Base-by-base conservation (phyloP, 2,329 filamentous ascomycete species). In the Alternaria hordeiaustralica region DNA sequence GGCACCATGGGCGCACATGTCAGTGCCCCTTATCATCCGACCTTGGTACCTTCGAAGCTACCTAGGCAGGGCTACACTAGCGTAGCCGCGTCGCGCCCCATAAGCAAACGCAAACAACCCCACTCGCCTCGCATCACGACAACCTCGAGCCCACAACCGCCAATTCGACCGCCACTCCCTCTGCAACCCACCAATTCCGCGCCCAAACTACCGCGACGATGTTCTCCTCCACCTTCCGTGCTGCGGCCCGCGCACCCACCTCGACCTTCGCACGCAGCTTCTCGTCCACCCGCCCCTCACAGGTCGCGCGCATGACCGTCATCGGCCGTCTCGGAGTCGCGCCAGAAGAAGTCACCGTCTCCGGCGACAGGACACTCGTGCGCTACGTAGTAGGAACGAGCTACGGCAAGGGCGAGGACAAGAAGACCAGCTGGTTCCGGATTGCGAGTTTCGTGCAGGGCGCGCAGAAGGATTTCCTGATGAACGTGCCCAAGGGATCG, bases 361-460 rank as follows among this genome's bases (percentile, higher is more conserved):
- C 84, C 56, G 93, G 93, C 62, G 94, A 94, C 65, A 86, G 86
- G 67, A 92, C 96, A 68, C 75, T 97, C 62, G 78, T 98, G 75
- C 88, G 87, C 73, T 98, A 97, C 79, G 83, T 89, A 5, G 84
- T 99, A 66, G 94, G 88, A 55, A 92, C 89, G 74, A 89, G 84
- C 79, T 80, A 79, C 63, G 93, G 93, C 13, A 82, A 85, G 65
- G 84, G 82, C 69, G 92, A 95, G 12, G 91, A 95, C 15, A 86
- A 88, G 76, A 87, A 89, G 78, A 92, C 91, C 28, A 96, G 90
- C 85, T 98, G 92, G 92, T 98, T 96, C 86, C 87, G 86, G 61
- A 85, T 98, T 59, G 85, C 89, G 33, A 89, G 86, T 82, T 98
- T 98, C 79, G 83, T 84, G 13, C 89, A 92, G 68, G 92, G 91